phyloP scores from a whole-genome alignment of 331 rosid genomes.

The Acacia pycnantha region DNA sequence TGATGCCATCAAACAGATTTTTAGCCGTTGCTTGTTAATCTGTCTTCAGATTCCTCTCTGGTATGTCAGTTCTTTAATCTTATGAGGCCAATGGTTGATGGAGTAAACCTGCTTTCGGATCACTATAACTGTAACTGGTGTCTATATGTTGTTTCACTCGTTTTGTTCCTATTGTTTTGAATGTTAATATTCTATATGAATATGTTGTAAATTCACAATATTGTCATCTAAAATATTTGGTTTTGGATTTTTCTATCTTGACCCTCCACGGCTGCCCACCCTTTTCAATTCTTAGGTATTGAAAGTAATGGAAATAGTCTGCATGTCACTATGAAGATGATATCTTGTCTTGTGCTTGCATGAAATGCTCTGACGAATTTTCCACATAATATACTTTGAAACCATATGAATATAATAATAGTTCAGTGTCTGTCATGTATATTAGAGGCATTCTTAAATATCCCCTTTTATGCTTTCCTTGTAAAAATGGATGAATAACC shows the following conservation, averaged over 20 bases:
- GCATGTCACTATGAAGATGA: neutral
- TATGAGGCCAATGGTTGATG: slow-evolving; percentile 14
- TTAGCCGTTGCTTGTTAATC: slow-evolving; percentile 86
- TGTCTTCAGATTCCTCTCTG: slow-evolving; percentile 95
- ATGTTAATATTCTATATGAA: neutral
- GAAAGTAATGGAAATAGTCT: neutral
- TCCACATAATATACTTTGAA: neutral
- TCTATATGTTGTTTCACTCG: neutral
- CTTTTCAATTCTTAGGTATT: neutral
- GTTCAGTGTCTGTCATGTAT: neutral
- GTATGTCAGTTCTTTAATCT: slow-evolving; percentile 42
- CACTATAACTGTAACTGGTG: neutral
- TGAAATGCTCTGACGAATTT: neutral
- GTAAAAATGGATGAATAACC: slow-evolving; percentile 6
- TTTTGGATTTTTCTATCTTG: neutral
- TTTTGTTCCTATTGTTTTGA: neutral
- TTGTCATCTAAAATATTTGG: neutral
- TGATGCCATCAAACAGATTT: slow-evolving; percentile 86
- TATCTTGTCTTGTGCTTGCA: neutral
- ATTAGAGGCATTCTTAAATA: slow-evolving; percentile 2
- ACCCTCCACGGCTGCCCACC: neutral
- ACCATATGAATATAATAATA: neutral
- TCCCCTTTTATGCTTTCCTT: slow-evolving; percentile 10
- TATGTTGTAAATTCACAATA: neutral
- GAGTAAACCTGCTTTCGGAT: slow-evolving; percentile 6